Evolutionary conservation across 2,329 filamentous ascomycete genomes (phyloP).

Genomic region (Tolypocladium pustulatum): DNA sequence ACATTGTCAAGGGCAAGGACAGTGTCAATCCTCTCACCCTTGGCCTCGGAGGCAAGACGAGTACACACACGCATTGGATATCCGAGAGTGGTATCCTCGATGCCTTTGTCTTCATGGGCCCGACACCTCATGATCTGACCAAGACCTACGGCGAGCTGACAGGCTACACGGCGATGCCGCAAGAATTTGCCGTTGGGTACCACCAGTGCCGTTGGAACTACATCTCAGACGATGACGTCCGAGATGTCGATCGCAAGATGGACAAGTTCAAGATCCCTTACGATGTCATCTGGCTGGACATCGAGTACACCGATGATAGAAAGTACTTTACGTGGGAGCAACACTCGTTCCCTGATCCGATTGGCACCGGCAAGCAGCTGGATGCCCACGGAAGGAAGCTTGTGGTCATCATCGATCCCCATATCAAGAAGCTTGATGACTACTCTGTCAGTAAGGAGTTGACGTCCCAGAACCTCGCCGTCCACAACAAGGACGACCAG

Average conservation of each 20-base stretch:
- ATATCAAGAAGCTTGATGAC: slow-evolving; percentile 83
- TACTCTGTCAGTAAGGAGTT: slow-evolving; percentile 73
- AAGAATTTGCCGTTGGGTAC: slow-evolving; percentile 85
- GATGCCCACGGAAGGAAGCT: slow-evolving; percentile 80
- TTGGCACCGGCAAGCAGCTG: slow-evolving; percentile 79
- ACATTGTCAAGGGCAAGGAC: slow-evolving; percentile 73
- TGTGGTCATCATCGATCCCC: slow-evolving; percentile 90
- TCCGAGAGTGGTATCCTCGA: slow-evolving; percentile 86
- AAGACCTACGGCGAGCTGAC: slow-evolving; percentile 82
- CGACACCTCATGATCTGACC: slow-evolving; percentile 71
- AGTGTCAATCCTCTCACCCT: slow-evolving; percentile 68
- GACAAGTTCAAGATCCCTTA: slow-evolving; percentile 93
- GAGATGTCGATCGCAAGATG: slow-evolving; percentile 91
- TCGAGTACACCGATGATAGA: slow-evolving; percentile 93
- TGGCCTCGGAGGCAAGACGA: slow-evolving; percentile 56
- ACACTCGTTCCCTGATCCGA: slow-evolving; percentile 76
- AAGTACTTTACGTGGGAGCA: slow-evolving; percentile 98
- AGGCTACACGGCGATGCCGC: slow-evolving; percentile 81
- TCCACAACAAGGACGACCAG: slow-evolving; percentile 81
- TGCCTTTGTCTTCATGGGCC: slow-evolving; percentile 88
- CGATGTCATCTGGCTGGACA: slow-evolving; percentile 97
- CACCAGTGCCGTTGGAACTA: slow-evolving; percentile 99
- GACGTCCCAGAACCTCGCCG: slow-evolving; percentile 71
- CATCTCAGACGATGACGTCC: slow-evolving; percentile 91
- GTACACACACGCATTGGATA: slow-evolving; percentile 91